These are phyloP conservation scores for Chytriomyces confervae DNA, from an alignment of 192 early-diverging fungal genomes.

Conservation along the genomic window DNA sequence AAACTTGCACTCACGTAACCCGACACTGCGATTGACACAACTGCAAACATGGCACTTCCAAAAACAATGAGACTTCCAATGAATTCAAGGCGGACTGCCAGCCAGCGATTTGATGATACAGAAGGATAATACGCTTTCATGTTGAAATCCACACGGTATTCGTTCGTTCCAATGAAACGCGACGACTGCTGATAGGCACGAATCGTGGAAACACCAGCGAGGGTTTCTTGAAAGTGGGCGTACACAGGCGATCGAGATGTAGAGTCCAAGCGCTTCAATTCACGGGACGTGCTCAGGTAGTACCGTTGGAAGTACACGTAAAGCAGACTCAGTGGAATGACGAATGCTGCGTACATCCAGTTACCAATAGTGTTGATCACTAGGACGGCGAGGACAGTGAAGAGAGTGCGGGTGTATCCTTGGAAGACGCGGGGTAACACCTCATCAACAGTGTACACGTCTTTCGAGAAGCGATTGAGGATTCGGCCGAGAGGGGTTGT, in stretches of 20 bases:
- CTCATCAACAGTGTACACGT: slow-evolving; percentile 82
- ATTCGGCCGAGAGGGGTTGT: slow-evolving; percentile 85
- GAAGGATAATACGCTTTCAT: slow-evolving; percentile 80
- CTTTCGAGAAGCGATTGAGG: slow-evolving; percentile 89
- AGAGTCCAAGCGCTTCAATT: slow-evolving; percentile 65
- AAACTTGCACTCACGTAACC: slow-evolving; percentile 46
- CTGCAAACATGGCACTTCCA: slow-evolving; percentile 74
- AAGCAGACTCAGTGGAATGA: slow-evolving; percentile 52
- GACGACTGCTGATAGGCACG: slow-evolving; percentile 61
- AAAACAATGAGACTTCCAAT: slow-evolving; percentile 82
- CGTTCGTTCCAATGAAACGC: slow-evolving; percentile 74
- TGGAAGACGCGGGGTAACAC: slow-evolving; percentile 58
- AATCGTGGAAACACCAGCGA: slow-evolving; percentile 60
- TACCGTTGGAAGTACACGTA: slow-evolving; percentile 61
- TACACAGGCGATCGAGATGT: slow-evolving; percentile 61
- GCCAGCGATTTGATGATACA: slow-evolving; percentile 65
- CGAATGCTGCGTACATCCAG: slow-evolving; percentile 55
- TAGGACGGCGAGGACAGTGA: slow-evolving; percentile 54
- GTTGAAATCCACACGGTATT: slow-evolving; percentile 76
- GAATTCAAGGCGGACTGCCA: slow-evolving; percentile 76
- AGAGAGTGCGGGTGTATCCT: slow-evolving; percentile 57
- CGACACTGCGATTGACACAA: slow-evolving; percentile 63
- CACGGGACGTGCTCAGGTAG: slow-evolving; percentile 61
- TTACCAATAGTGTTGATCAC: slow-evolving; percentile 57
- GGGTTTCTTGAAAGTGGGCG: slow-evolving; percentile 65